Conservation (phyloP, 208 protist genomes). For the Leishmania tropica region DNA sequence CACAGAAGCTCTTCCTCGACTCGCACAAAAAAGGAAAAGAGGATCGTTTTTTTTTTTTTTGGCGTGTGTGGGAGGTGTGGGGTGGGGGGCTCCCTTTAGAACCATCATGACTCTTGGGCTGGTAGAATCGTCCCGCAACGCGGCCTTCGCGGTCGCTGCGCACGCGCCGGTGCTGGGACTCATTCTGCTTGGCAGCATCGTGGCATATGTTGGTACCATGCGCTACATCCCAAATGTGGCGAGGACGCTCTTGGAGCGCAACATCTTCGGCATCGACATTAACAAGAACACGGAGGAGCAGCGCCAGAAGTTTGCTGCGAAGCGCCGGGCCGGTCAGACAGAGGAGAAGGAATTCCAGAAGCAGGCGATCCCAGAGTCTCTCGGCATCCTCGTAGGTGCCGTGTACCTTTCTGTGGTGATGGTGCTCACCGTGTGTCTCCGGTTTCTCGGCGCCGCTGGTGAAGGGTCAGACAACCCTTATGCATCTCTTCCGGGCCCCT, state of each 20-base stretch:
- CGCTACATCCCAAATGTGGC: slow-evolving; percentile 69
- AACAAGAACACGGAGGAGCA: slow-evolving; percentile 92
- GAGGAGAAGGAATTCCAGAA: slow-evolving; percentile 38
- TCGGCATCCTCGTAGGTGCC: slow-evolving; percentile 77
- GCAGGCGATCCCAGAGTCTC: slow-evolving; percentile 67
- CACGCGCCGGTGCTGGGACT: slow-evolving; percentile 53
- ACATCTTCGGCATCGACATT: slow-evolving; percentile 95
- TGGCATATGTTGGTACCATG: slow-evolving; percentile 63
- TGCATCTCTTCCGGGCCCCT: slow-evolving; percentile 58
- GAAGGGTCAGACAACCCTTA: slow-evolving; percentile 48
- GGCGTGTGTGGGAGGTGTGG: too few relatives aligned
- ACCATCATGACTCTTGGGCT: slow-evolving; percentile 4
- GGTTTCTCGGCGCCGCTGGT: slow-evolving; percentile 26
- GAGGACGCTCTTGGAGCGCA: slow-evolving; percentile 70
- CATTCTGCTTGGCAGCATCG: slow-evolving; percentile 50
- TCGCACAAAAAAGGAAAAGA: neutral
- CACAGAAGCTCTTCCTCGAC: neutral
- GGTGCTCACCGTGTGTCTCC: slow-evolving; percentile 37
- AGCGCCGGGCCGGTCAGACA: slow-evolving; percentile 35
- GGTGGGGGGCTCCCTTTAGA: neutral
- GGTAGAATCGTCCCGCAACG: slow-evolving; percentile 14
- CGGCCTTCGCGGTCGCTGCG: slow-evolving; percentile 29
- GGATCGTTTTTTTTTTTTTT: neutral
- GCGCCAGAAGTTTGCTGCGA: slow-evolving; percentile 48
- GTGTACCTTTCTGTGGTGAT: slow-evolving; percentile 82